These are phyloP conservation scores for Ophiostoma sp. DNA, from an alignment of 2,329 filamentous ascomycete genomes.

Conservation along the genomic window DNA sequence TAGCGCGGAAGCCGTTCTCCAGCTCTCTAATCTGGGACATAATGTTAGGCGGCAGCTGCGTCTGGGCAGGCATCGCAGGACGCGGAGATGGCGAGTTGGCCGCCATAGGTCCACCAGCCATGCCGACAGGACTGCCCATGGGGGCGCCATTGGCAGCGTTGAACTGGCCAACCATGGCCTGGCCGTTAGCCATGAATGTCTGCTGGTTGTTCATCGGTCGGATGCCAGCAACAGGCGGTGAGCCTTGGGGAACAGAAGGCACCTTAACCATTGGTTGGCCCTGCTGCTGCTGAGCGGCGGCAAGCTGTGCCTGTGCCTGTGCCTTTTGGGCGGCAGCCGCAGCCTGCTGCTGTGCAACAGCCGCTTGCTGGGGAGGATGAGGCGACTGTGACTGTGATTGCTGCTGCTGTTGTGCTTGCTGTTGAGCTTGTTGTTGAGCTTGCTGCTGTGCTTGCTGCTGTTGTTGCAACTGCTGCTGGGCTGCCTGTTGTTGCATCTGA, in stretches of 20 bases:
- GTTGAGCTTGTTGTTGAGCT: constrained; percentile 30
- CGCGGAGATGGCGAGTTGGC: constrained; percentile 49
- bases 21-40: constrained; percentile 52
- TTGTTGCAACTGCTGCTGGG: constrained; percentile 35
- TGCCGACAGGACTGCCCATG: constrained; percentile 49
- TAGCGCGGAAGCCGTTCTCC: constrained; percentile 53
- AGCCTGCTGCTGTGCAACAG: constrained; percentile 38
- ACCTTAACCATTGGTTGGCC: constrained; percentile 27
- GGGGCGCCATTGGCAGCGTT: constrained; percentile 46
- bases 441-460: constrained; percentile 27
- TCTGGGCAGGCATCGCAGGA: constrained; percentile 41
- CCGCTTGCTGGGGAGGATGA: constrained; percentile 38
- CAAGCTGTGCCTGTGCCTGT: constrained; percentile 32
- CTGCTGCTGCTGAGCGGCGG: constrained; percentile 29
- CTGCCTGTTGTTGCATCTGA: constrained; percentile 57
- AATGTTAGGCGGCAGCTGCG: constrained; percentile 50
- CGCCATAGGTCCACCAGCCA: constrained; percentile 37
- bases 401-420: constrained; percentile 44
- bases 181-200: constrained; percentile 53
- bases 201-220: constrained; percentile 53
- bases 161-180: constrained; percentile 55
- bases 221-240: constrained; percentile 33
- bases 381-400: constrained; percentile 36
- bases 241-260: constrained; percentile 36
- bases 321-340: constrained; percentile 34